Percentiles rank a stretch among this genome's conserved stretches.
These are phyloP conservation scores for Elongisporangium anandrum DNA, from an alignment of 352 stramenopile species.

Conservation along the genomic window DNA sequence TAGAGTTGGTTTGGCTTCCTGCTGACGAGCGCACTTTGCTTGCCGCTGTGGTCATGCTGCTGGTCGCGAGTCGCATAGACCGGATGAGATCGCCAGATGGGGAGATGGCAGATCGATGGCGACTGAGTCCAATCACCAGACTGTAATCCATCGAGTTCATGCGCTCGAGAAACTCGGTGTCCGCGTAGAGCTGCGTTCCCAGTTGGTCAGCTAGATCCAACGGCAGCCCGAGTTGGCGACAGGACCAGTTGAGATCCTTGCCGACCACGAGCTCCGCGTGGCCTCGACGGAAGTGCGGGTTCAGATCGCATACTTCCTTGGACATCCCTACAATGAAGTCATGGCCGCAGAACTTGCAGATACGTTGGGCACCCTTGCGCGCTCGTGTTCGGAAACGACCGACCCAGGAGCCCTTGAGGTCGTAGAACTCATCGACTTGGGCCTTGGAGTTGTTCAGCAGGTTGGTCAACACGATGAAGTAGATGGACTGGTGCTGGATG, in stretches of 20 bases:
- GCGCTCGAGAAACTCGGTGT: constrained; percentile 90
- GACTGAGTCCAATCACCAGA: constrained; percentile 91
- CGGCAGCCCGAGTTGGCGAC: constrained; percentile 64
- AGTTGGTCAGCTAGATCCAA: constrained; percentile 68
- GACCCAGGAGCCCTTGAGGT: constrained; percentile 90
- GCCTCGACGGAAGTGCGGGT: constrained; percentile 52
- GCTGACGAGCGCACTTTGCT: background rate
- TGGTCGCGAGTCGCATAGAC: constrained; percentile 18
- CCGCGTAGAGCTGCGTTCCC: constrained; percentile 81
- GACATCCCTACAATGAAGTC: constrained; percentile 87
- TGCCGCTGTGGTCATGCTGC: background rate
- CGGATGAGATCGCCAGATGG: constrained; percentile 1
- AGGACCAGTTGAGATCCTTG: constrained; percentile 88
- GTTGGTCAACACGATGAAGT: constrained; percentile 88
- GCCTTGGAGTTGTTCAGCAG: constrained; percentile 84
- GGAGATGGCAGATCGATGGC: constrained; percentile 7
- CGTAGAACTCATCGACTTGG: constrained; percentile 87
- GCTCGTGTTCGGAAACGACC: constrained; percentile 65
- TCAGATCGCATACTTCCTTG: constrained; percentile 66
- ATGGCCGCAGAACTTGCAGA: constrained; percentile 86
- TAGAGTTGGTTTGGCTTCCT: constrained; percentile 19
- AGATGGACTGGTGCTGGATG: constrained; percentile 80
- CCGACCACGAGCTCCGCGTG: constrained; percentile 78
- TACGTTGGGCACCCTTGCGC: constrained; percentile 58
- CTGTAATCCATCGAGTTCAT: constrained; percentile 98